Base-by-base conservation (phyloP, 768 basidiomycete species). In the Solioccasus polychromus region DNA sequence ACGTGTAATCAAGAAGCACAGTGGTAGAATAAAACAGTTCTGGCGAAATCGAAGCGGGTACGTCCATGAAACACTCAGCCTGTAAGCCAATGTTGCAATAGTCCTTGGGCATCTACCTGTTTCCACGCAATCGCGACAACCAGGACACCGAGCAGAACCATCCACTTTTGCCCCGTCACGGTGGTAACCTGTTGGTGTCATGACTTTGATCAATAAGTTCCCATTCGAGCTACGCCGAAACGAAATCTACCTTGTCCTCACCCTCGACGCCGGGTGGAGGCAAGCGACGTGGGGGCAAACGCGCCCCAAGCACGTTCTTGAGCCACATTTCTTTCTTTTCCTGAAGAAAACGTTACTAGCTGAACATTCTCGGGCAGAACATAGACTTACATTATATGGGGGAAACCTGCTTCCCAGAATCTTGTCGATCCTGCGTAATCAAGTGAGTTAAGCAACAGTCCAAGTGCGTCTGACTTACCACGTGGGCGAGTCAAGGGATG, bases 401-500 rank as follows among this genome's bases (percentile, higher is more conserved):
- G 64, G 64, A 8, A 48, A 66, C 38, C 66, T 58, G 42, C 49
- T 52, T n/a, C 61, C 59, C 1, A 68, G 28, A 11, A 64, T 17
- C 22, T 1, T 42, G 43, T 66, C 59, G 3, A 54, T n/a, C 63
- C 63, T 65, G 23, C 5, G n/a, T 35, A 6, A 36, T 14, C 10
- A 1, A 8, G 17, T 63, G 8, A 58, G 46, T n/a, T 7, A 8
- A 22, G 23, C 2, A 5, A 8, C 10, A 26, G 4, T 4, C 7
- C 4, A 19, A n/a, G 15, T 2, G 6, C 12, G n/a, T 12, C 17
- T 34, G 3, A 17, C 61, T 6, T 25, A 65, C 63, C 61, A 75
- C 44, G 58, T 47, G 28, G 72, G 76, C 3, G 63, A 67, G 51
- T 74, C 70, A 8, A 77, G 34, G 1, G 83, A 77, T 5, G 82